A percentile compares a stretch with the other conserved stretches of the same genome.
These are phyloP conservation scores for Camillea tinctor DNA, from an alignment of 2,329 filamentous ascomycete genomes.

Conservation along the genomic window DNA sequence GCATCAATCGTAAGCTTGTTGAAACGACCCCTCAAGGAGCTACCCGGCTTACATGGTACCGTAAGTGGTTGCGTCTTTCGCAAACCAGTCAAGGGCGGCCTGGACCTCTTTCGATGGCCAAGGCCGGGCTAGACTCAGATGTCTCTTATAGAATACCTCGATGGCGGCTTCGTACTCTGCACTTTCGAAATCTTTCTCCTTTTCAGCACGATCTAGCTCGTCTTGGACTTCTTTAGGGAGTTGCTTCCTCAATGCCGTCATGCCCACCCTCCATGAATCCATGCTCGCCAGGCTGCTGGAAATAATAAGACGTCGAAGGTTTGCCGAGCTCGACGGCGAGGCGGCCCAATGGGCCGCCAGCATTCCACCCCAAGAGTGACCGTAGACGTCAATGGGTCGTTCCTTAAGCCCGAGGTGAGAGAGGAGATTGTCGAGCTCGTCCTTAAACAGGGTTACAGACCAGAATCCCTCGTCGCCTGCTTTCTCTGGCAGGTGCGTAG, in stretches of 20 bases:
- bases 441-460: conserved; percentile 45
- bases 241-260: conserved; percentile 12
- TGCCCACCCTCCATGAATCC: conserved; percentile 22
- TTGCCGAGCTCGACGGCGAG: conserved; percentile 10
- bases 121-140: conserved; percentile 26
- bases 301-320: conserved; percentile 30
- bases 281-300: conserved; percentile 32
- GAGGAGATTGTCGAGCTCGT: conserved; percentile 49
- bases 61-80: conserved; percentile 33
- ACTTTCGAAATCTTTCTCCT: conserved; percentile 26
- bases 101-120: conserved; percentile 36
- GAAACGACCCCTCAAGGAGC: too few species aligned
- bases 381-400: conserved; percentile 40
- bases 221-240: conserved; percentile 23
- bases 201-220: conserved; percentile 22
- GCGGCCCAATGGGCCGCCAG: conserved; percentile 43
- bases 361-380: conserved; percentile 56
- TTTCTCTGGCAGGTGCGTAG: conserved; percentile 47
- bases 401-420: conserved; percentile 37
- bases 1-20: neutral
- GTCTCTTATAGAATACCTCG: conserved; percentile 32
- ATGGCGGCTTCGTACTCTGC: conserved; percentile 32
- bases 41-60: conserved; percentile 31
- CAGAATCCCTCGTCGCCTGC: conserved; percentile 46
- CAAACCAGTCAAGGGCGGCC: conserved; percentile 30